Evolutionary conservation across 257 asterid genomes (phyloP), one percentile per base, ranked within the genome.

Genomic region (Thymus quinquecostatus): DNA sequence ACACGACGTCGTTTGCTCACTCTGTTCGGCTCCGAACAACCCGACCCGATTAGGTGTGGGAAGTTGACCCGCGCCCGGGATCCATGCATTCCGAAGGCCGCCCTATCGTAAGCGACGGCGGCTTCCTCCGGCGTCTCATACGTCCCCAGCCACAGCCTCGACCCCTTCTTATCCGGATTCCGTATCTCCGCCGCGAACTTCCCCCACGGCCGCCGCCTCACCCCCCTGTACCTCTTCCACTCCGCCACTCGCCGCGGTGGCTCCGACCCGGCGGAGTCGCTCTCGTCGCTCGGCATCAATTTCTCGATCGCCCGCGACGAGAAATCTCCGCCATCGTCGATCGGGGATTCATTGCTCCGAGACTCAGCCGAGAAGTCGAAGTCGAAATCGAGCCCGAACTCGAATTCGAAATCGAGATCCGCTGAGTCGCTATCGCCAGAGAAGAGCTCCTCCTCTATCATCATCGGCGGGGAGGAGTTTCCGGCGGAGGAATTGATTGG

Each of bases 101-200:
- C 81, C 2, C 34, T 53, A 10, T 86, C 91, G 43, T 81, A 83
- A 27, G 88, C 88, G 77, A 83, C 9, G 14, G 87, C 91, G 29
- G 91, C 91, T 50, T 86, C 91, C 78, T 86, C 87, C 2, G 87
- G 81, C 51, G 85, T 81, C 84, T 78, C 79, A 13, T 86, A 83
- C n/a, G 91, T 79, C 50, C 91, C 91, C 2, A 86, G 72, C 91
- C 90, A 86, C 53, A 75, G 11, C 58, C 88, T 81, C 13, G 74
- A 21, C 6, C 88, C 86, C 71, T 73, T 86, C 67, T 61, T 79
- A 0, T 28, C 60, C 0, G 85, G 86, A 40, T 86, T 74, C 63
- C 86, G 77, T 44, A 79, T 86, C 70, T 83, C 90, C 63, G 86
- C 90, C n/a, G 86, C 86, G 3, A 85, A 85, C 41, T 67, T 83